Percentiles rank a stretch among this genome's conserved stretches.
phyloP scores from a whole-genome alignment of 2,329 filamentous ascomycete species.

The Penicillium sp. region DNA sequence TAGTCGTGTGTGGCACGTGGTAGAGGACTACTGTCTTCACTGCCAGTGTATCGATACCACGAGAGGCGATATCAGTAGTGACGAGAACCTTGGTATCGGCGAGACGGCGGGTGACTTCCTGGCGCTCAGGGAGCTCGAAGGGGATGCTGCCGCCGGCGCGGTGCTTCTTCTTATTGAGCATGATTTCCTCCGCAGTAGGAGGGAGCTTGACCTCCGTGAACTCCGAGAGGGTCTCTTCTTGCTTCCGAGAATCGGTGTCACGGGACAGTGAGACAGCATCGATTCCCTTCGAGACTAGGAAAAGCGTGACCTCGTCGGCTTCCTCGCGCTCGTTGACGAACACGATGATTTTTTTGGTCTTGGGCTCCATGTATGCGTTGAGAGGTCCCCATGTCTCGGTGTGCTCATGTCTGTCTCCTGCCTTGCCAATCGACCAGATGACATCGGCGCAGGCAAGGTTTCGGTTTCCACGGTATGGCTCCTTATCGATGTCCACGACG shows the following conservation, averaged over 20 bases:
- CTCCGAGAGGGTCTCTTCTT: slow-evolving; percentile 70
- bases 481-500: slow-evolving; percentile 84
- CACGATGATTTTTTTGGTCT: slow-evolving; percentile 82
- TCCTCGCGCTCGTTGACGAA: slow-evolving; percentile 97
- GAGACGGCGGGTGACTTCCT: slow-evolving; percentile 51
- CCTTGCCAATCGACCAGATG: slow-evolving; percentile 89
- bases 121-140: slow-evolving; percentile 40
- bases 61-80: slow-evolving; percentile 85
- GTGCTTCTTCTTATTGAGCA: slow-evolving; percentile 32
- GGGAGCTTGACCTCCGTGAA: slow-evolving; percentile 59
- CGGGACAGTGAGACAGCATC: slow-evolving; percentile 81
- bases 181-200: slow-evolving; percentile 39
- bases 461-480: slow-evolving; percentile 94
- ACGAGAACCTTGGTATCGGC: slow-evolving; percentile 86
- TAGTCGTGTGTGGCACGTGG: slow-evolving; percentile 95
- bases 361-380: slow-evolving; percentile 45
- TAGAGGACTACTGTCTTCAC: slow-evolving; percentile 91
- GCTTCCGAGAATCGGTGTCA: slow-evolving; percentile 75
- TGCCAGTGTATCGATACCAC: slow-evolving; percentile 90
- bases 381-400: slow-evolving; percentile 33
- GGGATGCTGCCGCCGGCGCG: slow-evolving; percentile 40
- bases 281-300: slow-evolving; percentile 79
- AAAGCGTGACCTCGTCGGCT: slow-evolving; percentile 75
- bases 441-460: slow-evolving; percentile 89
- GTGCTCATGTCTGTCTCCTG: slow-evolving; percentile 53